These are phyloP conservation scores for Russula dissimulans DNA, from an alignment of 768 basidiomycete species.

Conservation along the genomic window DNA sequence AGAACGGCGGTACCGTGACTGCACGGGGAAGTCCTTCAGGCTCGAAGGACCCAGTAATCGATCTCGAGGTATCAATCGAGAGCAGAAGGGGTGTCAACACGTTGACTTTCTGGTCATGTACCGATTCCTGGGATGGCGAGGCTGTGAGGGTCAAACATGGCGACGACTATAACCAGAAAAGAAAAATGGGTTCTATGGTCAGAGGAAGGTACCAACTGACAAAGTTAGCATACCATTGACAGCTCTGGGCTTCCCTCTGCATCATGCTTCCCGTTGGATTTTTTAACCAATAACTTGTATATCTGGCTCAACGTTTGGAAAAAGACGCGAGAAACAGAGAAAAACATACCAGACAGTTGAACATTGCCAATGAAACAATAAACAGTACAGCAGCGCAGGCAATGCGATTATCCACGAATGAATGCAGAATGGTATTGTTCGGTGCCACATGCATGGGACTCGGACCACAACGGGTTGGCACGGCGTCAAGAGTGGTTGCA, in stretches of 20 bases:
- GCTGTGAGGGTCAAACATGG: not conserved
- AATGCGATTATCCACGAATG: not conserved
- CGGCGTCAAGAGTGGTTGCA: not conserved
- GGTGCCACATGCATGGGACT: not conserved
- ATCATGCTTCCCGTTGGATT: not conserved
- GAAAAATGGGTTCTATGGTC: not conserved
- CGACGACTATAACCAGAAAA: not conserved
- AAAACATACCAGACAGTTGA: slow-evolving; percentile 4
- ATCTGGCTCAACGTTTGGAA: slow-evolving; percentile 4
- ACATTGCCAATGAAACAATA: slow-evolving; percentile 2
- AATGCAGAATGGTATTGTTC: not conserved
- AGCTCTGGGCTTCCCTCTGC: not conserved
- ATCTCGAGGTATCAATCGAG: not conserved
- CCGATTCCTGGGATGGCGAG: not conserved
- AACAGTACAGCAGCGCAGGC: not conserved
- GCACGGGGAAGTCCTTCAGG: not conserved
- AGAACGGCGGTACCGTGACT: not conserved
- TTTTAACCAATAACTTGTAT: not conserved
- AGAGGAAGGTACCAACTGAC: not conserved
- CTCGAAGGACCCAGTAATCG: not conserved
- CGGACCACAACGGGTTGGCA: not conserved
- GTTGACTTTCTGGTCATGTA: not conserved
- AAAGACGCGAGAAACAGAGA: not conserved
- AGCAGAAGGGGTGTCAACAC: not conserved
- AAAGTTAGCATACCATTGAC: not conserved